Evolutionary conservation across 345 rosid genomes (phyloP).

Genomic region (Iberis pinnata): DNA sequence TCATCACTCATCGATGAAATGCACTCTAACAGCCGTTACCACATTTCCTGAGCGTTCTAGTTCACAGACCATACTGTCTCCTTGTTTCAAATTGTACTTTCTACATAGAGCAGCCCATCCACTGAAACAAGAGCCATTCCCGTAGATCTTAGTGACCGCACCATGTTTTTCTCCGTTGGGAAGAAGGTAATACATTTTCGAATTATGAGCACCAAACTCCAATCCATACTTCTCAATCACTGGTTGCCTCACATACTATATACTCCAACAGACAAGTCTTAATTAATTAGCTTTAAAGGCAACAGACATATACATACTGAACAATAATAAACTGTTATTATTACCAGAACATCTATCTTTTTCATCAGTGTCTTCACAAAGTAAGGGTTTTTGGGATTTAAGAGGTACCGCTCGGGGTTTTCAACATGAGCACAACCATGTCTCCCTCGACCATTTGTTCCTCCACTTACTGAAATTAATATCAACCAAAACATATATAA

Average conservation of each 20-base stretch:
- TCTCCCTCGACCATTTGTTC: not conserved
- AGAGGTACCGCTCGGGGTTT: conserved; percentile 20
- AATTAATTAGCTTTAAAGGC: not conserved
- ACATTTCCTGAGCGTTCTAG: conserved; percentile 15
- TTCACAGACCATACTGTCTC: conserved; percentile 22
- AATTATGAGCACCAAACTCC: conserved; percentile 10
- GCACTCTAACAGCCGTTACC: conserved; percentile 15
- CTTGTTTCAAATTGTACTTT: not conserved
- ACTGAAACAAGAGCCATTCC: not conserved
- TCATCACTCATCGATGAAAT: no score
- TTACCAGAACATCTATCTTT: conserved; percentile 18
- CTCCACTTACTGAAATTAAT: conserved; percentile 13
- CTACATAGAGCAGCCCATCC: conserved; percentile 14
- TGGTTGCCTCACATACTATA: conserved; percentile 2
- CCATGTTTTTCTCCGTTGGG: not conserved
- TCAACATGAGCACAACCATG: not conserved
- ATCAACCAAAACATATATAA: not conserved
- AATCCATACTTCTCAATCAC: not conserved
- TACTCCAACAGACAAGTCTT: conserved; percentile 1
- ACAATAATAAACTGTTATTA: not conserved
- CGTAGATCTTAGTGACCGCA: not conserved
- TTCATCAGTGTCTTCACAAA: conserved; percentile 11
- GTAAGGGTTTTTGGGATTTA: conserved; percentile 12
- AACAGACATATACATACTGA: not conserved
- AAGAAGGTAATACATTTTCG: not conserved